phyloP scores from a whole-genome alignment of 352 stramenopile species.

The Phytophthora gonapodyides region DNA sequence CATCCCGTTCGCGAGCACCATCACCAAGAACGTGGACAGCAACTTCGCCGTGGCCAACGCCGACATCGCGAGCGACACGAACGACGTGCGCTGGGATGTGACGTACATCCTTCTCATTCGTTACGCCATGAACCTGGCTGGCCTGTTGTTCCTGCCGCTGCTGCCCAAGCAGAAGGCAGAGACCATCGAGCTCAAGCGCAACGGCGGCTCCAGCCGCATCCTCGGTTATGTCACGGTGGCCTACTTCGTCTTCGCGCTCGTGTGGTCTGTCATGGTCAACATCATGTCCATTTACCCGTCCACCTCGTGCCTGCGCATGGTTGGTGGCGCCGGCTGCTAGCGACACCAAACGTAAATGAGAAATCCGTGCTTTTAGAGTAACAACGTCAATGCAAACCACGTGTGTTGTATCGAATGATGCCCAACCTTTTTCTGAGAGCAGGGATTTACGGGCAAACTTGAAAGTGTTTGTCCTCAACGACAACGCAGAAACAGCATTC shows the following conservation, averaged over 20 bases:
- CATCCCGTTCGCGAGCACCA: conserved; percentile 42
- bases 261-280: conserved; percentile 40
- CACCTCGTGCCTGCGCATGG: conserved; percentile 36
- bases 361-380: conserved; percentile 3
- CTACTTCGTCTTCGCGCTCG: conserved; percentile 41
- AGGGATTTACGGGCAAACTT: no score
- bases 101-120: conserved; percentile 50
- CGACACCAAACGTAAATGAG: not conserved
- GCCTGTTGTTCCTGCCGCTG: conserved; percentile 42
- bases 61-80: conserved; percentile 45
- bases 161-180: conserved; percentile 56
- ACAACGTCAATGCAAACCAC: conserved; percentile 5
- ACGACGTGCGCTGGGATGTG: conserved; percentile 43
- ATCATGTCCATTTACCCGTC: conserved; percentile 41
- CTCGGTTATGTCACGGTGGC: conserved; percentile 40
- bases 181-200: conserved; percentile 44
- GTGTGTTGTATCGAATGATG: conserved; percentile 11
- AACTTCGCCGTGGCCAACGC: conserved; percentile 46
- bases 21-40: conserved; percentile 47
- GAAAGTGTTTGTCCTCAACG: no score
- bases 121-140: conserved; percentile 41
- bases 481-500: no score
- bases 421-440: not conserved
- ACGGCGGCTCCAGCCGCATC: conserved; percentile 44
- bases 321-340: conserved; percentile 40